Percentiles rank a stretch among this genome's conserved stretches.
These are phyloP conservation scores for Penicillium freii DNA, from an alignment of 2,329 filamentous ascomycete genomes.

Conservation along the genomic window DNA sequence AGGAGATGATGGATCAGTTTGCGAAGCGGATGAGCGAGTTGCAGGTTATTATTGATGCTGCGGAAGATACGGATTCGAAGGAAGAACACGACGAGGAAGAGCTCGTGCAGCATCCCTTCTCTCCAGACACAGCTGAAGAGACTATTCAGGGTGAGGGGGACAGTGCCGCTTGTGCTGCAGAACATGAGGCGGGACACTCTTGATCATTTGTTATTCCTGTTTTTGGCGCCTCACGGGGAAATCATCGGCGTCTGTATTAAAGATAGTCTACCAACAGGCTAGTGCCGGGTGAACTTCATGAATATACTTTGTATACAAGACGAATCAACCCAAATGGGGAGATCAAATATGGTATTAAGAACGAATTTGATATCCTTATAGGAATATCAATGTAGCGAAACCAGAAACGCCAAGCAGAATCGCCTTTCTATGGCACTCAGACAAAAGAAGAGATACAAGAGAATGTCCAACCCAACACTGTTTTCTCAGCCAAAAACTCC, in stretches of 20 bases:
- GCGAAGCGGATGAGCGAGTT: slow-evolving; percentile 46
- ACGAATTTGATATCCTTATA: not conserved
- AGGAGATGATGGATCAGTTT: slow-evolving; percentile 50
- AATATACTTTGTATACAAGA: not conserved
- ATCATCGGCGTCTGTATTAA: not conserved
- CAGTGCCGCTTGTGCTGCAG: not conserved
- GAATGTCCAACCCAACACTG: slow-evolving; percentile 11
- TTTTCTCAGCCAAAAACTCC: slow-evolving; percentile 24
- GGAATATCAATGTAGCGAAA: slow-evolving; percentile 1
- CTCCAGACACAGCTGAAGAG: not conserved
- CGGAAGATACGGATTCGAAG: slow-evolving; percentile 13
- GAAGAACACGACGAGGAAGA: not conserved
- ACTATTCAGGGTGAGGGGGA: not conserved
- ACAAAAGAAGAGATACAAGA: slow-evolving; percentile 14
- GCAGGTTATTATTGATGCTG: slow-evolving; percentile 42
- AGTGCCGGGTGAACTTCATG: not conserved
- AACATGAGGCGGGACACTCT: not conserved
- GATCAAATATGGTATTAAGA: slow-evolving; percentile 9
- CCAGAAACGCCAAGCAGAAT: slow-evolving; percentile 2
- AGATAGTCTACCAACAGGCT: not conserved
- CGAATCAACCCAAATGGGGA: not conserved
- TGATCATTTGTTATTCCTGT: not conserved
- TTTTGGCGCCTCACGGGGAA: not conserved
- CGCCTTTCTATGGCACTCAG: slow-evolving; percentile 6
- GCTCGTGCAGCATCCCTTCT: not conserved